A percentile compares a stretch with the other conserved stretches of the same genome.
Conservation (phyloP, 805 yeast genomes). For the Grigorovia jiainica region DNA sequence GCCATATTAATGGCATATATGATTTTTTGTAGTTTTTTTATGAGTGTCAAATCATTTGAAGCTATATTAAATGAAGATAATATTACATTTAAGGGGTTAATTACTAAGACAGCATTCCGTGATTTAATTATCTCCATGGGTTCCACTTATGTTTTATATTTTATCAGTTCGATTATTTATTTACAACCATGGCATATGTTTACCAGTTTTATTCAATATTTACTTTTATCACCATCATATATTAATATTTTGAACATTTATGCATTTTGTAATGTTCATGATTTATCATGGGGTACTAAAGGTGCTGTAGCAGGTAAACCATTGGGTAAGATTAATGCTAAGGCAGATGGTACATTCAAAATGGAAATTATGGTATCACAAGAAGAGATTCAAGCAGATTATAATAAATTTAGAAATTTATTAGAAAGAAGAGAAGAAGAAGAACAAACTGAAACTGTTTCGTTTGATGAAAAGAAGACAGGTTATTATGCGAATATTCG, state of each 20-base stretch:
- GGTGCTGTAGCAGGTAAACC: slow-evolving; percentile 59
- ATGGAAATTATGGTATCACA: slow-evolving; percentile 67
- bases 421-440: slow-evolving; percentile 36
- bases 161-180: slow-evolving; percentile 68
- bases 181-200: slow-evolving; percentile 91
- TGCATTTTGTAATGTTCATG: slow-evolving; percentile 94
- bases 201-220: slow-evolving; percentile 77
- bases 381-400: slow-evolving; percentile 67
- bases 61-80: slow-evolving; percentile 30
- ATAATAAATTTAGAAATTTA: slow-evolving; percentile 52
- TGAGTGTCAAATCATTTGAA: slow-evolving; percentile 66
- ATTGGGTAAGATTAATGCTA: slow-evolving; percentile 77
- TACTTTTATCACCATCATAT: slow-evolving; percentile 79
- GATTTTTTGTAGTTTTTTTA: slow-evolving; percentile 76
- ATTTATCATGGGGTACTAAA: slow-evolving; percentile 95
- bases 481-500: slow-evolving; percentile 87
- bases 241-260: slow-evolving; percentile 86
- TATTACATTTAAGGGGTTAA: slow-evolving; percentile 36
- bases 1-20: slow-evolving; percentile 84
- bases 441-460: slow-evolving; percentile 25
- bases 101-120: slow-evolving; percentile 65
- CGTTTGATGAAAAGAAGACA: slow-evolving; percentile 48
- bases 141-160: slow-evolving; percentile 75
- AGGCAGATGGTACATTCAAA: slow-evolving; percentile 54
- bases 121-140: slow-evolving; percentile 79